A percentile compares a stretch with the other conserved stretches of the same genome.
These are phyloP conservation scores for Lignosus rhinocerotis DNA, from an alignment of 1,284 basidiomycete species.

Conservation along the genomic window DNA sequence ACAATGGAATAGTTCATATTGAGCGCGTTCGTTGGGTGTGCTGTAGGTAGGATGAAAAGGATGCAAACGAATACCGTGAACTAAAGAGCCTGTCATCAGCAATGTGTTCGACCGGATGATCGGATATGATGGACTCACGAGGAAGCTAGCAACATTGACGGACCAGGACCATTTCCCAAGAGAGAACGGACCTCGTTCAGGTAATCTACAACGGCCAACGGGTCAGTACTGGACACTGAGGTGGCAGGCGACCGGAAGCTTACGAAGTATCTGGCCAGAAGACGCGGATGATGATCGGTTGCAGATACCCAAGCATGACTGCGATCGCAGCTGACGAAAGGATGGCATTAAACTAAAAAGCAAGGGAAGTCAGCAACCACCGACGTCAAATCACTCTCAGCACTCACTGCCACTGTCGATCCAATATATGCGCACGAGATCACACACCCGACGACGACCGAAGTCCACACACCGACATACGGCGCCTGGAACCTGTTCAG, in stretches of 20 bases:
- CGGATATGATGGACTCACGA: slow-evolving; percentile 31
- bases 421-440: slow-evolving; percentile 63
- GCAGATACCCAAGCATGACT: slow-evolving; percentile 60
- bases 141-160: slow-evolving; percentile 49
- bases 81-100: slow-evolving; percentile 28
- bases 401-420: slow-evolving; percentile 51
- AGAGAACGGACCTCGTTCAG: slow-evolving; percentile 52
- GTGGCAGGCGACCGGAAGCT: slow-evolving; percentile 33
- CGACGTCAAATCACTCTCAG: neutral
- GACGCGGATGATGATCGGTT: slow-evolving; percentile 58
- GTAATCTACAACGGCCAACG: slow-evolving; percentile 27
- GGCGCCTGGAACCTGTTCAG: slow-evolving; percentile 58
- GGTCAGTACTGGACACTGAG: neutral
- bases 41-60: slow-evolving; percentile 61
- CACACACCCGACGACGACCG: slow-evolving; percentile 52
- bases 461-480: slow-evolving; percentile 56
- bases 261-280: slow-evolving; percentile 51
- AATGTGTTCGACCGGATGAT: neutral
- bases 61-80: slow-evolving; percentile 56
- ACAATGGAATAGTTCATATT: slow-evolving; percentile 70
- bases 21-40: slow-evolving; percentile 51
- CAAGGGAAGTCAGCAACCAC: neutral
- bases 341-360: slow-evolving; percentile 52
- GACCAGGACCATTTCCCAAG: slow-evolving; percentile 55
- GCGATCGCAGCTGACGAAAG: slow-evolving; percentile 57